Percentiles rank a stretch among this genome's conserved stretches.
Evolutionary conservation across 139 green algal species (phyloP).

Genomic region (Raphidocelis subcapitata): DNA sequence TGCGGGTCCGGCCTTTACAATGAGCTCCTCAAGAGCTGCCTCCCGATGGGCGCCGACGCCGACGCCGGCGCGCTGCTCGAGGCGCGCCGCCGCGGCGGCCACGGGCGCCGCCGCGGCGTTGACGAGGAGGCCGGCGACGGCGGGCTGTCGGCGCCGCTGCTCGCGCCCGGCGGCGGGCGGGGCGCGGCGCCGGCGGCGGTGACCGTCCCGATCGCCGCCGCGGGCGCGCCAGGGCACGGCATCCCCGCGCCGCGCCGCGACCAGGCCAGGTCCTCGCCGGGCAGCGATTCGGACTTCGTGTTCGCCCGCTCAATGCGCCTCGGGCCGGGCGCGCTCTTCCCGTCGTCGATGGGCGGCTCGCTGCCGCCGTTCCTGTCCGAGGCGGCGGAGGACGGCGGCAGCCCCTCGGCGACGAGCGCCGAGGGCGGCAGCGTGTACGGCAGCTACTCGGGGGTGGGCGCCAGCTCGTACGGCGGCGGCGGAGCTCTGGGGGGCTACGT

Average conservation of each 20-base stretch:
- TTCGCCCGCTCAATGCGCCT: constrained; percentile 45
- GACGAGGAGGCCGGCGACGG: not conserved
- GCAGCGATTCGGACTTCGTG: constrained; percentile 4
- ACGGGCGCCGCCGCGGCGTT: no score
- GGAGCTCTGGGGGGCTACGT: not conserved
- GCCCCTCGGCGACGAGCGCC: not conserved
- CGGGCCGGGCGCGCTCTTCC: constrained; percentile 26
- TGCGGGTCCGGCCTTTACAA: constrained; percentile 79
- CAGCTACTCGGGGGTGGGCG: not conserved
- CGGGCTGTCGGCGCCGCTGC: not conserved
- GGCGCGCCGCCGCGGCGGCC: not conserved
- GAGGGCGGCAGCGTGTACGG: not conserved
- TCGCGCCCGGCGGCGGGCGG: no score
- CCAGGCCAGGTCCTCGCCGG: not conserved
- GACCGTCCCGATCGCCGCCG: no score
- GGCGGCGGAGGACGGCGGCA: not conserved
- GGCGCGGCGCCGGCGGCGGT: no score
- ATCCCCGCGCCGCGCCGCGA: no score
- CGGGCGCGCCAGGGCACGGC: no score
- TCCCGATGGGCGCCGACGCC: no score
- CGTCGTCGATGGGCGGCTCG: not conserved
- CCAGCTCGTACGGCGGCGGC: not conserved
- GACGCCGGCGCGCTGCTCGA: no score
- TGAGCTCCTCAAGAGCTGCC: constrained; percentile 68
- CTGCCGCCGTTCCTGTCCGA: not conserved